These are phyloP conservation scores for Pugionium cornutum DNA, from an alignment of 345 rosid species.

Conservation along the genomic window DNA sequence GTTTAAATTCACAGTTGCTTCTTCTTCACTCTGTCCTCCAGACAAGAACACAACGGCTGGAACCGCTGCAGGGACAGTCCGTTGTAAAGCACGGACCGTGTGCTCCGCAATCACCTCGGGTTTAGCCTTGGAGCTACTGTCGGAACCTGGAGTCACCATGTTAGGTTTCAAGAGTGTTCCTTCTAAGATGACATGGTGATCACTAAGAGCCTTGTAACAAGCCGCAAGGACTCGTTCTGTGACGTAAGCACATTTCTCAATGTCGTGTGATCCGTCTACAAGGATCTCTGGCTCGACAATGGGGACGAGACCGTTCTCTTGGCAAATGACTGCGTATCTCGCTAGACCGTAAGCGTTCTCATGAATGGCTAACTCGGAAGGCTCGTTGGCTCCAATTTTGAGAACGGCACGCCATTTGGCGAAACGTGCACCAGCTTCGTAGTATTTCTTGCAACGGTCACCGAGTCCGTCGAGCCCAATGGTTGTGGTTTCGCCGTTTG, in stretches of 20 bases:
- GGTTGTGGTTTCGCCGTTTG: constrained; percentile 88
- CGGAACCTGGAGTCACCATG: constrained; percentile 98
- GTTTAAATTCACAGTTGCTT: constrained; percentile 80
- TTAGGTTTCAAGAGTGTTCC: constrained; percentile 51
- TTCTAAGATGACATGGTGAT: constrained; percentile 86
- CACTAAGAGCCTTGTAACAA: constrained; percentile 87
- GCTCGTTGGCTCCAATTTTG: constrained; percentile 76
- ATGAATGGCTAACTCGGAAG: constrained; percentile 56
- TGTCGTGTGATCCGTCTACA: constrained; percentile 83
- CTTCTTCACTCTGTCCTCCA: constrained; percentile 92
- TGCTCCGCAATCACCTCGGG: constrained; percentile 72
- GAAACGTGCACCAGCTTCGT: constrained; percentile 5
- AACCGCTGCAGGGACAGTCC: constrained; percentile 83
- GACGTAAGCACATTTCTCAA: constrained; percentile 73
- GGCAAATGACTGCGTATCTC: constrained; percentile 83
- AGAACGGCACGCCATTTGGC: too few species aligned
- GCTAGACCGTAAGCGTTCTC: constrained; percentile 24
- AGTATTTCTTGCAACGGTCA: too few species aligned
- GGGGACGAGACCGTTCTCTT: constrained; percentile 92
- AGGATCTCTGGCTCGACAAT: constrained; percentile 96
- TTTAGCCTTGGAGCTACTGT: constrained; percentile 54
- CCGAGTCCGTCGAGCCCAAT: constrained; percentile 71
- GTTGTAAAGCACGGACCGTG: constrained; percentile 75
- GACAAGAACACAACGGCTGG: constrained; percentile 60
- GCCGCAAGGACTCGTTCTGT: constrained; percentile 90